Base-by-base conservation (phyloP, 2,329 filamentous ascomycete genomes). In the Aureobasidium sp. region DNA sequence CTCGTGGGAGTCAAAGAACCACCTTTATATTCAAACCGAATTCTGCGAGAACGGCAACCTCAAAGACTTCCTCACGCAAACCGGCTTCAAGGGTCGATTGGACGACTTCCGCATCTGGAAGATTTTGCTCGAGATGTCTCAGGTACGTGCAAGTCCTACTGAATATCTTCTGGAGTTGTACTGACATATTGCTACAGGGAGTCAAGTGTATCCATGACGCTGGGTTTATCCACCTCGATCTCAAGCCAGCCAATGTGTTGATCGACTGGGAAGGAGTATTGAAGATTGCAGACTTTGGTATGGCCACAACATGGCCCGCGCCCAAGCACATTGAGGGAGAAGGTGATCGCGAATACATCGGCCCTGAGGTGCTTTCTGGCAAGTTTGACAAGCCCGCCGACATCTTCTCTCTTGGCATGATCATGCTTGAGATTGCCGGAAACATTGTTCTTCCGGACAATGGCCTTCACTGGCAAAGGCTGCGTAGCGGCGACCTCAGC, bases 81-180 rank as follows among this genome's bases (percentile, higher is more conserved):
- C 91, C 64, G 94, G 94, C 27, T 82, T 87, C 64, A 91, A 89
- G 72, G 92, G 91, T 51, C 85, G 93, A 68, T 78, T 99, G 67
- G 94, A 99, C 75, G 94, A 97, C 73, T 99, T 99, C 77, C 85
- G 94, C 65, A 97, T 97, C 74, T 99, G 94, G 91, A 99, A 99
- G 78, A 93, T 97, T 63, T 79, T 97, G 68, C 83, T 96, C 45
- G 94, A 99, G 74, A 76, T 96, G 63, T 84, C 87, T 69, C 79
- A 88, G 80, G 91, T 94, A 84, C 77, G 88, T 80, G 49, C 64
- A 22, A 34, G 11, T 17, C 5, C 8, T 37, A 22, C 7, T 7
- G 2, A 4, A 3, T 14, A 20, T n/a, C 25, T 20, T 44, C 25
- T 42, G n/a, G 20, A 25, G 25, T 25, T 55, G 25, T 41, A 64